Percentiles rank a stretch among this genome's conserved stretches.
phyloP scores from a whole-genome alignment of 2,329 filamentous ascomycete genomes.

The Penicillium aurantiogriseum region DNA sequence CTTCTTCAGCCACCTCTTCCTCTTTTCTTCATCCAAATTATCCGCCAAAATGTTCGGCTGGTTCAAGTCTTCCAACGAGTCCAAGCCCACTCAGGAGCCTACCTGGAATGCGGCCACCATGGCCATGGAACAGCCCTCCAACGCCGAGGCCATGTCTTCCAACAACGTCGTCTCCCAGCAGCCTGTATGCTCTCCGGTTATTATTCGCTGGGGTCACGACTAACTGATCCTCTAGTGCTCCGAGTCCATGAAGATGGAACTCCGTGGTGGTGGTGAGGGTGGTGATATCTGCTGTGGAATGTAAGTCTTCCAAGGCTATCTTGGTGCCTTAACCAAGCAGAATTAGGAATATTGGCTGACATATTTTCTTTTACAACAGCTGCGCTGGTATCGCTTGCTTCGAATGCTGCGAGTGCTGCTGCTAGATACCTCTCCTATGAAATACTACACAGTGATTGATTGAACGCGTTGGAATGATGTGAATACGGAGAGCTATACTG shows the following conservation, averaged over 20 bases:
- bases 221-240: neutral
- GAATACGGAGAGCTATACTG: neutral
- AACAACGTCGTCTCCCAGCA: slow-evolving; percentile 4
- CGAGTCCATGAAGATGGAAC: slow-evolving; percentile 11
- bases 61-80: slow-evolving; percentile 9
- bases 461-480: neutral
- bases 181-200: neutral
- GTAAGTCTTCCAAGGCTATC: neutral
- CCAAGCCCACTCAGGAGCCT: slow-evolving; percentile 3
- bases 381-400: slow-evolving; percentile 10
- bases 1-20: neutral
- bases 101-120: slow-evolving; percentile 6
- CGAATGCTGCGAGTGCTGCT: slow-evolving; percentile 12
- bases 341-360: neutral
- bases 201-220: neutral
- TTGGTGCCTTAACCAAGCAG: neutral
- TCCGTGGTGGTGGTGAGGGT: slow-evolving; percentile 8
- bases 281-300: slow-evolving; percentile 11
- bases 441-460: neutral
- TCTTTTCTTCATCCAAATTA: neutral
- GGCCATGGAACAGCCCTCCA: slow-evolving; percentile 7
- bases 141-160: slow-evolving; percentile 2
- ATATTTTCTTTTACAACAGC: neutral
- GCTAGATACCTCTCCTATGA: neutral
- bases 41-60: slow-evolving; percentile 8